phyloP scores from a whole-genome alignment of 176 grass and related monocot species.

The Tillandsia leiboldiana region DNA sequence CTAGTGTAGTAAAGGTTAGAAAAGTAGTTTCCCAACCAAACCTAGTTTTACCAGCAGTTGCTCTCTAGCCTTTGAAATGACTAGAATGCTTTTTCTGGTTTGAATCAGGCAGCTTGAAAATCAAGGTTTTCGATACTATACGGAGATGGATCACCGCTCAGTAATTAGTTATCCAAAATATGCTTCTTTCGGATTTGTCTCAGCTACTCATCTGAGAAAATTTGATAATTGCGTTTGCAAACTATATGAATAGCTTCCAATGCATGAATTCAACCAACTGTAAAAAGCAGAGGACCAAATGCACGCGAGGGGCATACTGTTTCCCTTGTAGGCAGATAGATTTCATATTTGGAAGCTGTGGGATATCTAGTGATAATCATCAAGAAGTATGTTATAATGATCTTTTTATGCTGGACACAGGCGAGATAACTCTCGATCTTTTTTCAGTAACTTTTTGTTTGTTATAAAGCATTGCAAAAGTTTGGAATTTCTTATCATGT shows the following conservation, averaged over 20 bases:
- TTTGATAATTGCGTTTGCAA: not conserved
- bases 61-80: too few species aligned
- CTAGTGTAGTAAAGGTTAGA: conserved; percentile 78
- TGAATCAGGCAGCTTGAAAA: conserved; percentile 59
- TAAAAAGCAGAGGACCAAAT: conserved; percentile 18
- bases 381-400: conserved; percentile 30
- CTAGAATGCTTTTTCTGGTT: not conserved
- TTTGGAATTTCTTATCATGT: too few species aligned
- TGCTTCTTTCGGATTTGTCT: not conserved
- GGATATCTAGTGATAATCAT: conserved; percentile 21
- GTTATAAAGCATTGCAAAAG: too few species aligned
- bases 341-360: conserved; percentile 30
- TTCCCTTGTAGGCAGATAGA: conserved; percentile 9
- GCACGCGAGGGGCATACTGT: conserved; percentile 26
- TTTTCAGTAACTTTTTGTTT: not conserved
- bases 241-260: conserved; percentile 15
- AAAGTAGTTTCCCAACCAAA: conserved; percentile 5
- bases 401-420: conserved; percentile 34
- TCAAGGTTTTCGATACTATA: conserved; percentile 68
- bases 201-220: not conserved
- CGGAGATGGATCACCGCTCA: conserved; percentile 60
- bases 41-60: conserved; percentile 1
- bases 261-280: conserved; percentile 19
- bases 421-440: conserved; percentile 12
- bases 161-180: not conserved